Evolutionary conservation across 2,329 filamentous ascomycete genomes (phyloP), one percentile per base, ranked within the genome.

Genomic region (Pseudophaeomoniella oleicola): DNA sequence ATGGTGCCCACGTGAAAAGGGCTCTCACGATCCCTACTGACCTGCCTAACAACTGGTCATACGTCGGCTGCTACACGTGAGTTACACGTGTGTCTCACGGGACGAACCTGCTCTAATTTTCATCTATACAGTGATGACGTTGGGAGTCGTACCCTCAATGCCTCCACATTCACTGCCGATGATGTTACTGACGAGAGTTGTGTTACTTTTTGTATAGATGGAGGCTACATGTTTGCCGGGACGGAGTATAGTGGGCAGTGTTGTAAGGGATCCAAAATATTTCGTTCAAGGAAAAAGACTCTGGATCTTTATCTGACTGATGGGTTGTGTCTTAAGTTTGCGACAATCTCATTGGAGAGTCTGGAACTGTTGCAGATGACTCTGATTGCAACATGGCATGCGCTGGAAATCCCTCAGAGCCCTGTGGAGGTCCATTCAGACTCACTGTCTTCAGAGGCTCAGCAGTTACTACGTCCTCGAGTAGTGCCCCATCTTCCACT

Each of bases 391-490:
- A 42, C 16, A 48, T 48, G 45, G 39, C 19, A 15, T 49, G 46
- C 36, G 40, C 30, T 36, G 71, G 71, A 12, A 53, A 72, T 42
- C 38, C 47, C 3, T 45, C 44, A 2, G 54, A 70, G 42, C 65
- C 59, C 48, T 75, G 71, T 37, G 71, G 71, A 39, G 71, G 66
- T 22, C 36, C 36, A 16, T 39, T 39, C 35, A 18, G 42, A 19
- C 22, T 44, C 12, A 44, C 18, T 19, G n/a, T 42, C 9, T 44
- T 42, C 33, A 19, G 9, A 9, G 30, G 30, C 16, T 10, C n/a
- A 6, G n/a, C 6, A 14, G 15, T 14, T 6, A 9, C 30, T 9
- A 29, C 22, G 13, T 10, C 13, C 10, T 10, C 10, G 10, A 10
- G 10, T 10, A 29, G 10, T 10, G 13, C n/a, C 19, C 18, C 32